Base-by-base conservation (phyloP, 1,284 basidiomycete species). In the Apiotrichum gracile region DNA sequence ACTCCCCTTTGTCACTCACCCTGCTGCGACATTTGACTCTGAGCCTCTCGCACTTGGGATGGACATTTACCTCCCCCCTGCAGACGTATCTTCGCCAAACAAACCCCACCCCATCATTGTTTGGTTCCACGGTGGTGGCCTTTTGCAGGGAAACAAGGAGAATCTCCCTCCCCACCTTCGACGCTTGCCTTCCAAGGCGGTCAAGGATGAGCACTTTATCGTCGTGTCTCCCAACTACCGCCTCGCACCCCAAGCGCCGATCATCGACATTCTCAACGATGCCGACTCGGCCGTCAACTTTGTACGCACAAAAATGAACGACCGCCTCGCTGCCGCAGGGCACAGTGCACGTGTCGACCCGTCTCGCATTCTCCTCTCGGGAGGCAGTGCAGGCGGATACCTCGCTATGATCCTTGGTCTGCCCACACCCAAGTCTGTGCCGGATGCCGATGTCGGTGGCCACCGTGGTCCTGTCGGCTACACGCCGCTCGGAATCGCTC, bases 61-160 rank as follows among this genome's bases (percentile, higher is more conserved):
- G 43, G 70, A 74, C 51, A 51, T 74, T 3, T 74, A 72, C 54
- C 62, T 74, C 24, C 72, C 71, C 17, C 39, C 63, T 1, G 31
- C 38, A 17, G 35, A 19, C 47, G 61, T 3, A 44, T 54, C 35
- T 25, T 40, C 12, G 19, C 49, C 39, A 21, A 29, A 24, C 37
- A 49, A 16, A 13, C 65, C 66, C 4, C 65, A 65, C 47, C 66
- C 71, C 0, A 48, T 71, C 5, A 61, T 74, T 14, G 61, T 74
- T 39, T 74, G 72, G 72, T 74, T 68, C 59, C 72, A 74, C 48
- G 72, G 72, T 29, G 72, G 72, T 22, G 72, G 70, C 10, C 61
- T 74, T 0, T 53, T 74, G 9, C 72, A 74, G 53, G 72, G 72
- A 16, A 72, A 72, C 64, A 74, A 74, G 57, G 72, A 72, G 61